Base-by-base conservation (phyloP, 192 early-diverging fungal species). In the Coemansia sp. region DNA sequence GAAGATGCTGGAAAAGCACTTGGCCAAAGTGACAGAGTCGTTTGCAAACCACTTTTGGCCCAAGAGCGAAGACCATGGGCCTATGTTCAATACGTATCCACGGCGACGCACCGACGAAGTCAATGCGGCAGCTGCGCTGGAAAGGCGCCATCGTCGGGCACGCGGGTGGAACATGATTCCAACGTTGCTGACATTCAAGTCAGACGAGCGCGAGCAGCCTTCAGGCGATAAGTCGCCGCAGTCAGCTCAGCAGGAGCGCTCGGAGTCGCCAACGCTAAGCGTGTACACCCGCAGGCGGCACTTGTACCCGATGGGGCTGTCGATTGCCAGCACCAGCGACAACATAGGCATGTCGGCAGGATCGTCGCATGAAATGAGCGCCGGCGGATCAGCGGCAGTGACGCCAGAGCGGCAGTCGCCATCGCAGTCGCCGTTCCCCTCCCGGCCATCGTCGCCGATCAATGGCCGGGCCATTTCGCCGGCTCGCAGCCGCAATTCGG, bases 141-240 rank as follows among this genome's bases (percentile, higher is more conserved):
- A 44, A 35, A 42, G 45, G 30, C 26, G 48, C 6, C 53, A 42
- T 16, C 63, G 74, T 5, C 59, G 74, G 12, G 50, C 74, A n/a
- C 68, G 67, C 26, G 74, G 74, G 13, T 78, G 74, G 74, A 68
- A 57, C 46, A 78, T 78, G 74, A 78, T 78, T 26, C 74, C 74
- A 6, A 67, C 68, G 26, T 57, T 78, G 43, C 64, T 78, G 28
- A 63, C 68, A 12, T 78, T 78, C 42, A 70, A 61, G 11, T 43
- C 50, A 0, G 54, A 55, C 30, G 53, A 52, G 40, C 6, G 50
- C 2, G 54, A 57, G 42, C 40, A 47, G 56, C 56, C 18, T 20
- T 46, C 41, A 41, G 33, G 14, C 5, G 56, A 59, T 14, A 51
- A 59, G 19, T 21, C 61, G 8, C 39, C 54, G 8, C 19, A 26